Base-by-base conservation (phyloP, 805 yeast species). In the Saccharomycopsis sp. region DNA sequence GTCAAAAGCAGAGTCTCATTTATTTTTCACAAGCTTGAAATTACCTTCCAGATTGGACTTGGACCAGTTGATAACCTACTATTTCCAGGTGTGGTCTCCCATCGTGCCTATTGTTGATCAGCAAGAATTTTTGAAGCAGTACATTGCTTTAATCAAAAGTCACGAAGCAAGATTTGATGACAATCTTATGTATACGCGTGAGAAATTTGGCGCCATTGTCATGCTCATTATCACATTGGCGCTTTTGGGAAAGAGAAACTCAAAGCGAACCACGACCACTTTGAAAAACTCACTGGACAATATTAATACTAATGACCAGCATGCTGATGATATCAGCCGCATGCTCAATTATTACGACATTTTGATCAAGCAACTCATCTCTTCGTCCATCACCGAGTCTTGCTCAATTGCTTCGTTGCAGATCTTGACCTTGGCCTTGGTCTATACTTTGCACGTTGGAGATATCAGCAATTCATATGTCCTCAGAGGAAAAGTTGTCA, bases 51-150 rank as follows among this genome's bases (percentile, higher is more conserved):
- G 79, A 41, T 56, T 74, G 18, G 74, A 75, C 43, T 57, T 84
- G 42, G 95, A 87, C 57, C 75, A 76, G 19, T 66, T 83, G 22
- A 69, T 82, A 15, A 69, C 80, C 0, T 55, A 75, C 3, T 87
- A 72, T 54, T 86, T 85, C 59, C 77, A 75, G 47, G 79, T 80
- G 43, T 87, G 95, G 94, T 79, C 82, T 21, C 67, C 71, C 19
- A 59, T 75, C 4, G 64, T 79, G 17, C 94, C 95, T 0, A 65
- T 84, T 12, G 53, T 87, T 39, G 84, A 83, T 55, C 75, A 75
- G 48, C 72, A 72, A 32, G 68, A 75, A n/a, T 87, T 87, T 52
- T 64, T 80, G 54, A 62, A 64, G 17, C 73, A 75, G 48, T 85
- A 82, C 54, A 51, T 65, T 20, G 61, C 58, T 20, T 66, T 77